Percentiles rank a stretch among this genome's conserved stretches.
phyloP scores from a whole-genome alignment of 371 early-diverging fungal species.

The Modicella reniformis region DNA sequence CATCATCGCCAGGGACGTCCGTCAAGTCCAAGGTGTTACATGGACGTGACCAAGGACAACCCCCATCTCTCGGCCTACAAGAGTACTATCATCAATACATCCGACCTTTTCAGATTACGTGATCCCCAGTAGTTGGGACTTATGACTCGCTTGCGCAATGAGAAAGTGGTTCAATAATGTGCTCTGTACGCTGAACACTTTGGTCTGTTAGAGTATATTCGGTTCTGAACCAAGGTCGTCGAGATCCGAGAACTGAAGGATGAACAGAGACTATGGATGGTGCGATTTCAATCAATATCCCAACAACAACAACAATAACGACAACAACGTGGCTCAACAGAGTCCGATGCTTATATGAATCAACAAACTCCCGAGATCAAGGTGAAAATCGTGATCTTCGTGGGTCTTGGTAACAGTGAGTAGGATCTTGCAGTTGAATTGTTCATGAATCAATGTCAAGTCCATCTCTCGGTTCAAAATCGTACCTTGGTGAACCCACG shows the following conservation, averaged over 20 bases:
- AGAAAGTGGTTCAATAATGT: conserved; percentile 58
- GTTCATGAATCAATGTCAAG: conserved; percentile 59
- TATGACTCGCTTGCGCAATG: conserved; percentile 60
- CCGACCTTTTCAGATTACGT: conserved; percentile 63
- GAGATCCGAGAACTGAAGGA: conserved; percentile 53
- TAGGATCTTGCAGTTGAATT: conserved; percentile 65
- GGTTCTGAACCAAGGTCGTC: conserved; percentile 57
- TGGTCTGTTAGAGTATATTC: conserved; percentile 65
- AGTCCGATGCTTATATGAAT: too few relatives aligned
- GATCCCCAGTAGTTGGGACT: conserved; percentile 63
- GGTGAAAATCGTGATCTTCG: conserved; percentile 58
- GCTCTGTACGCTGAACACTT: conserved; percentile 59
- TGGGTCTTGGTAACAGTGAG: conserved; percentile 64
- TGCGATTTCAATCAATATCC: too few relatives aligned
- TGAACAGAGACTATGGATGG: conserved; percentile 56
- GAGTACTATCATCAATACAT: conserved; percentile 62
- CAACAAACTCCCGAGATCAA: conserved; percentile 54
- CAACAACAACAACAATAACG: too few relatives aligned
- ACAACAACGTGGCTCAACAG: too few relatives aligned
- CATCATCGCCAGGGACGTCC: too few relatives aligned
- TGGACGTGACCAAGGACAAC: conserved; percentile 53
- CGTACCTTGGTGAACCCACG: too few relatives aligned
- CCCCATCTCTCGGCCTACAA: conserved; percentile 62
- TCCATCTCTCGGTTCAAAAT: conserved; percentile 42
- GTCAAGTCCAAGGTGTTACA: too few relatives aligned